These are phyloP conservation scores for Penicillium malachiteum DNA, from an alignment of 495 filamentous ascomycete genomes.

Conservation along the genomic window DNA sequence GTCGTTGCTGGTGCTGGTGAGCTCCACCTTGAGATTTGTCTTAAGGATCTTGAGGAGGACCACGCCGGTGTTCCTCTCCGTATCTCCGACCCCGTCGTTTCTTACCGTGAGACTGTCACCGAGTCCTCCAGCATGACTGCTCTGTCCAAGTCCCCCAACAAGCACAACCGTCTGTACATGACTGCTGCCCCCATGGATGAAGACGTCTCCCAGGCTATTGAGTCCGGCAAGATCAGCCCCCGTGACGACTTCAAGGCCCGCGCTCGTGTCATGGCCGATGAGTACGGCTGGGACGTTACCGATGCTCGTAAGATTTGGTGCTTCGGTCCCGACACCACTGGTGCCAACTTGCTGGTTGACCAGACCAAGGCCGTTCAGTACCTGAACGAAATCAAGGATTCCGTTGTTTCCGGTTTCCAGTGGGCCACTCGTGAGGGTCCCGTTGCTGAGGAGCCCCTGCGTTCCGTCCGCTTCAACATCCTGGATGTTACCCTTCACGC, in stretches of 20 bases:
- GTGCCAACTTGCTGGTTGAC: slow-evolving; percentile 97
- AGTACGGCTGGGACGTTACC: slow-evolving; percentile 98
- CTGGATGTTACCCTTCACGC: slow-evolving; percentile 99
- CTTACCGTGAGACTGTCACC: slow-evolving; percentile 94
- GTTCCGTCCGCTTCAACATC: slow-evolving; percentile 95
- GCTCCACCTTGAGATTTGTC: slow-evolving; percentile 98
- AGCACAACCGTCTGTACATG: slow-evolving; percentile 99
- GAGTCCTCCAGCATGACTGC: slow-evolving; percentile 86
- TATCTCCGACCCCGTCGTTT: slow-evolving; percentile 94
- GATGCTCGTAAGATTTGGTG: slow-evolving; percentile 99
- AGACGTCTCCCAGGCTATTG: slow-evolving; percentile 87
- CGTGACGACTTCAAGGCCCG: slow-evolving; percentile 99
- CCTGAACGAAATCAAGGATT: slow-evolving; percentile 99
- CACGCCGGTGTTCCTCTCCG: slow-evolving; percentile 97
- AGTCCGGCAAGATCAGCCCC: slow-evolving; percentile 85
- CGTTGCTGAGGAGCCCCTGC: slow-evolving; percentile 97
- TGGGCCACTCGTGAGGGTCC: slow-evolving; percentile 98
- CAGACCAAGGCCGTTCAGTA: slow-evolving; percentile 99
- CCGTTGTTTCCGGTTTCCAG: slow-evolving; percentile 99
- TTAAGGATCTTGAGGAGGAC: slow-evolving; percentile 99
- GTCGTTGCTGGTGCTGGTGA: slow-evolving; percentile 98
- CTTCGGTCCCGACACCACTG: slow-evolving; percentile 96
- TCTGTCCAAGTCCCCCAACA: slow-evolving; percentile 99
- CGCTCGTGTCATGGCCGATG: slow-evolving; percentile 94
- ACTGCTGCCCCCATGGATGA: slow-evolving; percentile 84